Base-by-base conservation (phyloP, 495 filamentous ascomycete genomes). In the Margaritispora aquatica region DNA sequence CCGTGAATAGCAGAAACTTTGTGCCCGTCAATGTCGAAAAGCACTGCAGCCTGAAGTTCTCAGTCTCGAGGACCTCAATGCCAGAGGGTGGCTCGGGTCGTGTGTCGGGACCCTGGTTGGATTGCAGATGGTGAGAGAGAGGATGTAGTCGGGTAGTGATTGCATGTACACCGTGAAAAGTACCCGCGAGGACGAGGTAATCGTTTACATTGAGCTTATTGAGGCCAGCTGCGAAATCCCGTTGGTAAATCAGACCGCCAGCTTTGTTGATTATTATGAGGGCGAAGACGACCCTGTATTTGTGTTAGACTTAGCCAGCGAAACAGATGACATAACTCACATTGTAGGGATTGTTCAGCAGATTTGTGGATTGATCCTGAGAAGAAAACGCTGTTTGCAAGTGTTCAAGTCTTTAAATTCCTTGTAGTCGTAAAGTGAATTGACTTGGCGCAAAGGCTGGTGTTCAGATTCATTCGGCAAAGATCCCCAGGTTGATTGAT, bases 261-360 rank as follows among this genome's bases (percentile, higher is more conserved):
- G 94, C 92, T 78, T 97, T 97, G 78, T 96, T 97, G 76, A 98
- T 96, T 65, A 98, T 89, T 63, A 97, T 88, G 58, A 98, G 84
- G 53, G 90, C 86, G 74, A 93, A 91, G 68, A 98, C 87, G 56
- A 90, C 87, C 94, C 92, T 96, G 24, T 29, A 1, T 8, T 20
- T 22, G 15, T 29, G 22, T 55, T 26, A 29, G 23, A 52, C 36
- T 53, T 20, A 19, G 20, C n/a, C n/a, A n/a, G n/a, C n/a, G n/a
- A n/a, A n/a, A n/a, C n/a, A n/a, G n/a, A n/a, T n/a, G n/a, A n/a
- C n/a, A n/a, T n/a, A n/a, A n/a, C n/a, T n/a, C n/a, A n/a, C n/a
- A n/a, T n/a, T n/a, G n/a, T n/a, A n/a, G n/a, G n/a, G n/a, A n/a
- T n/a, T n/a, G n/a, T n/a, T n/a, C n/a, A n/a, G n/a, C n/a, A n/a